A percentile compares a stretch with the other conserved stretches of the same genome.
These are phyloP conservation scores for Boletus rubescentipes DNA, from an alignment of 768 basidiomycete species.

Conservation along the genomic window DNA sequence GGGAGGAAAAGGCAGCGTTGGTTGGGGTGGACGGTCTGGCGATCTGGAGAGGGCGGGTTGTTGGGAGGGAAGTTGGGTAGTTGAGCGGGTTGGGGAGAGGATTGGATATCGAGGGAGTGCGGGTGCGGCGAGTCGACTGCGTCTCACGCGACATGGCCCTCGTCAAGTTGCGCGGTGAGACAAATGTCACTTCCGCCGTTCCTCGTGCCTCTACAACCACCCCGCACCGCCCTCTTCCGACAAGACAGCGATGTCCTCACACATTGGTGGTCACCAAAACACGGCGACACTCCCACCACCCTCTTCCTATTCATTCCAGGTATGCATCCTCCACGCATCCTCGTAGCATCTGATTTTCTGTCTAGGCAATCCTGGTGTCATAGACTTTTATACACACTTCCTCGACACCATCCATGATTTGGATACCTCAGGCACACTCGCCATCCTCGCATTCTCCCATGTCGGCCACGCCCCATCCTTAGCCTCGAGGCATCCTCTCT, in stretches of 20 bases:
- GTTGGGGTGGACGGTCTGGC: conserved; percentile 54
- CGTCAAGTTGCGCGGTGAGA: neutral
- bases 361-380: conserved; percentile 55
- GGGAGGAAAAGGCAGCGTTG: conserved; percentile 38
- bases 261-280: conserved; percentile 50
- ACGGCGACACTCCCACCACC: conserved; percentile 19
- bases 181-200: conserved; percentile 12
- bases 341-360: neutral
- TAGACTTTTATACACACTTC: conserved; percentile 69
- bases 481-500: conserved; percentile 6
- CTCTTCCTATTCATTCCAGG: conserved; percentile 54
- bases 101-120: conserved; percentile 45
- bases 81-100: conserved; percentile 35
- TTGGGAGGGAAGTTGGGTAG: conserved; percentile 36
- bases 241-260: conserved; percentile 35
- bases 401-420: conserved; percentile 49
- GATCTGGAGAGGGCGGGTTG: conserved; percentile 60
- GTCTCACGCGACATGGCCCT: conserved; percentile 45
- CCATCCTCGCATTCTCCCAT: conserved; percentile 62
- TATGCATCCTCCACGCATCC: conserved; percentile 7
- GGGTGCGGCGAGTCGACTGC: conserved; percentile 45
- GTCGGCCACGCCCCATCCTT: conserved; percentile 57
- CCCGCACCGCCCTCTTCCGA: conserved; percentile 7
- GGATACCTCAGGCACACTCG: conserved; percentile 36
- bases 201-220: conserved; percentile 6